Percentiles rank a stretch among this genome's conserved stretches.
phyloP scores from a whole-genome alignment of 106 monocot species.

The Dendrobium chrysotoxum region DNA sequence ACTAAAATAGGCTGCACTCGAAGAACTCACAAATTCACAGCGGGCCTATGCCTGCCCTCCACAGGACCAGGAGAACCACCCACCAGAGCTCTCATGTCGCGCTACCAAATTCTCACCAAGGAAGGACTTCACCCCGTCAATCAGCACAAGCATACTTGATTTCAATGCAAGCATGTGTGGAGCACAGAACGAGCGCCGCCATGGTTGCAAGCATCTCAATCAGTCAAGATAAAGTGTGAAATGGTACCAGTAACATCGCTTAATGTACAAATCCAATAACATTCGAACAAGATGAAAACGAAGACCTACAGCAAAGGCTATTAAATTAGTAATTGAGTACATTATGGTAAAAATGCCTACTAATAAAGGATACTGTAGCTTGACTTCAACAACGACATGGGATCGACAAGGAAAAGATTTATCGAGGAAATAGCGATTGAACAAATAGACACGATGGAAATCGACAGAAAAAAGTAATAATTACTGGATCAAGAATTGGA shows the following conservation, averaged over 20 bases:
- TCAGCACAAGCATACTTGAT: neutral
- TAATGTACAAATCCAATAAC: neutral
- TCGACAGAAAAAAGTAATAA: neutral
- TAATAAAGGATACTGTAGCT: neutral
- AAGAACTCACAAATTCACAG: slow-evolving; percentile 12
- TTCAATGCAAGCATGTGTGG: neutral
- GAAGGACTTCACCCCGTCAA: neutral
- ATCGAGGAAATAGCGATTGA: neutral
- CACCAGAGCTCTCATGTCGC: slow-evolving; percentile 2
- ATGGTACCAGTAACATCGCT: neutral
- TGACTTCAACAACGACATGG: neutral
- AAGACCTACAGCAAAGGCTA: neutral
- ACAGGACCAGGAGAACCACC: slow-evolving; percentile 15
- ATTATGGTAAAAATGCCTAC: neutral
- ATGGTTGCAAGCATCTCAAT: neutral
- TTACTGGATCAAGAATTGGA: neutral
- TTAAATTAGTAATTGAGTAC: neutral
- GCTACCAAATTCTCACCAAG: neutral
- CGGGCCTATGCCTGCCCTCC: slow-evolving; percentile 11
- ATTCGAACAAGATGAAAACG: neutral
- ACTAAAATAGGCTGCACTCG: neutral
- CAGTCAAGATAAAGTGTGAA: neutral
- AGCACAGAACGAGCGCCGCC: neutral
- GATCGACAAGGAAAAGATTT: neutral
- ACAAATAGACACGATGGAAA: neutral